Evolutionary conservation across 2,329 filamentous ascomycete species (phyloP).

Genomic region (Chlorencoelia australis): DNA sequence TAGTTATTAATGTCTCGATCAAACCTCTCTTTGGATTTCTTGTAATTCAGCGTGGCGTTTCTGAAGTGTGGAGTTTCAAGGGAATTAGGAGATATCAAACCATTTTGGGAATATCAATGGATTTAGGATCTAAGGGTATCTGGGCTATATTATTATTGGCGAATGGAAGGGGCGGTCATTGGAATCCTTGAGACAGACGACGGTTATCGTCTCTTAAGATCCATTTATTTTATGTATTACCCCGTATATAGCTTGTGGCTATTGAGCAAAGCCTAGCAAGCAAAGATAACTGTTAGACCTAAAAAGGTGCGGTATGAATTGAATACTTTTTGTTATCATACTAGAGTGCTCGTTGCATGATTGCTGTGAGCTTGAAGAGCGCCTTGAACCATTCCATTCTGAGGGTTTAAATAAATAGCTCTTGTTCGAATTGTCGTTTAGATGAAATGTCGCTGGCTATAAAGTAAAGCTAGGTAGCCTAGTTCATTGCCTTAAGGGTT

Average conservation of each 20-base stretch:
- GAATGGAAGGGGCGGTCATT: too few relatives aligned
- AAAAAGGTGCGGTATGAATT: conserved; percentile 4
- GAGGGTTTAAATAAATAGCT: too few relatives aligned
- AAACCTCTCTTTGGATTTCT: conserved; percentile 13
- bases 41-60: conserved; percentile 26
- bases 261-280: not conserved
- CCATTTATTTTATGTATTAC: conserved; percentile 1
- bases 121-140: conserved; percentile 1
- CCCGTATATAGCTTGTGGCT: not conserved
- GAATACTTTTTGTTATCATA: not conserved
- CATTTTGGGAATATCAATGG: not conserved
- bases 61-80: conserved; percentile 16
- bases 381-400: too few relatives aligned
- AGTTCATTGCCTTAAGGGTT: too few relatives aligned
- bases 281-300: conserved; percentile 1
- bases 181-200: too few relatives aligned
- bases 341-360: too few relatives aligned
- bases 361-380: too few relatives aligned
- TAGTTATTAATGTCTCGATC: conserved; percentile 40
- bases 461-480: too few relatives aligned
- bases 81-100: not conserved
- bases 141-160: not conserved
- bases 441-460: too few relatives aligned
- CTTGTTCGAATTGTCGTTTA: too few relatives aligned
- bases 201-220: too few relatives aligned